phyloP scores from a whole-genome alignment of 805 yeast genomes.

The Lachancea lanzarotensis region DNA sequence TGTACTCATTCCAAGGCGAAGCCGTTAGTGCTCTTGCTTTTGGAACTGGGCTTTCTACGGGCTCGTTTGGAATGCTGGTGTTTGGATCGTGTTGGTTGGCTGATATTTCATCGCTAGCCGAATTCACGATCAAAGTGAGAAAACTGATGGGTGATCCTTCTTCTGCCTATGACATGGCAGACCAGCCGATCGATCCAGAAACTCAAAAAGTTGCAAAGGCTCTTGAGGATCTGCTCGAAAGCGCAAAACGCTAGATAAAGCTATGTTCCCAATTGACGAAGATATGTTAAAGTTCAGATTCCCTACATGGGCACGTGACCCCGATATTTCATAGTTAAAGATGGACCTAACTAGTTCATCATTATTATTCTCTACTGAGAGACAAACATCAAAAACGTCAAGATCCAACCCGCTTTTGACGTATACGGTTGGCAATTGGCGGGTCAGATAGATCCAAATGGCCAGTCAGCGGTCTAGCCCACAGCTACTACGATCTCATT shows the following conservation, averaged over 20 bases:
- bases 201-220: conserved; percentile 51
- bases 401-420: background rate
- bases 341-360: too few species aligned
- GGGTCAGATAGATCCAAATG: conserved; percentile 1
- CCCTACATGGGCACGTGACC: too few species aligned
- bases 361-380: too few species aligned
- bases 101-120: conserved; percentile 63
- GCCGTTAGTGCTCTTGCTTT: conserved; percentile 80
- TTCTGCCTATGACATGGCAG: conserved; percentile 30
- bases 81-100: conserved; percentile 75
- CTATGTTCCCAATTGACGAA: too few species aligned
- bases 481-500: conserved; percentile 6
- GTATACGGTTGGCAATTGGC: conserved; percentile 1
- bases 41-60: conserved; percentile 68
- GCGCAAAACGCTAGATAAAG: conserved; percentile 31
- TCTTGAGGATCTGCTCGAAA: conserved; percentile 44
- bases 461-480: conserved; percentile 8
- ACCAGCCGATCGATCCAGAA: conserved; percentile 52
- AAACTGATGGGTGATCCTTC: conserved; percentile 60
- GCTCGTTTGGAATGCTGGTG: conserved; percentile 63
- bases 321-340: background rate
- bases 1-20: conserved; percentile 72
- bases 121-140: conserved; percentile 67
- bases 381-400: background rate
- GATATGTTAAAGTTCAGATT: too few species aligned